Conservation (phyloP, 176 grass and related monocot genomes). For the Avena insularis region DNA sequence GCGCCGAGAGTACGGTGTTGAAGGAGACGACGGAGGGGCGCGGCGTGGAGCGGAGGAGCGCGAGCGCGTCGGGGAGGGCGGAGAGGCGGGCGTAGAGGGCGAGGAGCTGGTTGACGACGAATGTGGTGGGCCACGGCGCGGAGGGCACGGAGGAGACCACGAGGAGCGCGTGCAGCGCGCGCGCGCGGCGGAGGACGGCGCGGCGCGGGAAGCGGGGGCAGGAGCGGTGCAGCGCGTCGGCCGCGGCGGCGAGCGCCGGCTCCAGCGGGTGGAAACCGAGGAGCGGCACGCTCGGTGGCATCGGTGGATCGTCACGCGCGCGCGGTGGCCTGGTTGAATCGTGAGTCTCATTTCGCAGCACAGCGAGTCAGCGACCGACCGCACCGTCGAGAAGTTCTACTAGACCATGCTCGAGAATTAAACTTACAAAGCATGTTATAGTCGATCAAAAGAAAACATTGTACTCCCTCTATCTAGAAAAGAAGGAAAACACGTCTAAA, state of each 20-base stretch:
- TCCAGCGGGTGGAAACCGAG: conserved; percentile 49
- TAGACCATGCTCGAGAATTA: neutral
- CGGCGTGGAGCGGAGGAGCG: conserved; percentile 70
- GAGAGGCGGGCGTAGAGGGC: conserved; percentile 61
- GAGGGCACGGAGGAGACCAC: conserved; percentile 51
- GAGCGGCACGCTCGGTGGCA: conserved; percentile 21
- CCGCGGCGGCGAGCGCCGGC: conserved; percentile 55
- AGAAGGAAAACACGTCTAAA: too few relatives aligned
- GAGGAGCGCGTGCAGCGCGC: conserved; percentile 74
- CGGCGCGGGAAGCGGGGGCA: conserved; percentile 25
- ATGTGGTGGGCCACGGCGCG: conserved; percentile 45
- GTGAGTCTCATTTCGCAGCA: conserved; percentile 11
- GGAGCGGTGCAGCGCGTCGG: conserved; percentile 56
- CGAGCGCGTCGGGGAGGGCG: conserved; percentile 62
- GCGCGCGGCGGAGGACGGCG: conserved; percentile 54
- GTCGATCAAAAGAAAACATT: too few relatives aligned
- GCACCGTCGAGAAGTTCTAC: neutral
- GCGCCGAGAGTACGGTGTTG: conserved; percentile 77
- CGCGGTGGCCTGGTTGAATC: neutral
- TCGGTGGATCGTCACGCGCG: conserved; percentile 34
- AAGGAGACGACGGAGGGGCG: conserved; percentile 65
- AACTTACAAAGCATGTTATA: too few relatives aligned
- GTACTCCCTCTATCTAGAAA: too few relatives aligned
- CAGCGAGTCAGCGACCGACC: neutral
- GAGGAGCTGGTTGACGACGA: conserved; percentile 81